A percentile compares a stretch with the other conserved stretches of the same genome.
Evolutionary conservation across 371 early-diverging fungal genomes (phyloP).

Genomic region (Rhizopus microsporus): DNA sequence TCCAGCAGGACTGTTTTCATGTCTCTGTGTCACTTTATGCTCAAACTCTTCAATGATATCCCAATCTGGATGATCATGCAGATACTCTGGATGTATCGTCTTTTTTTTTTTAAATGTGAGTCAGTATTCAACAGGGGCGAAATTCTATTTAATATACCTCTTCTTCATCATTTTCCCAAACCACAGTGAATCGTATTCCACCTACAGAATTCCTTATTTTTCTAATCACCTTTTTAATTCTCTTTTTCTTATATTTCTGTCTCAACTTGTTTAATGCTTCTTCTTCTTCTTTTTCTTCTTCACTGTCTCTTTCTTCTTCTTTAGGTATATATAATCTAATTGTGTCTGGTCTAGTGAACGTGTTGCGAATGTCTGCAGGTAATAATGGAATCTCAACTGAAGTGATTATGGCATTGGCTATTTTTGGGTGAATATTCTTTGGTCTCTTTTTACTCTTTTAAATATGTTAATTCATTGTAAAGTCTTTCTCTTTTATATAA

Average conservation of each 20-base stretch:
- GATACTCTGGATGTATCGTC: constrained; percentile 15
- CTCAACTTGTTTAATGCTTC: not conserved
- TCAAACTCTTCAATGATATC: constrained; percentile 20
- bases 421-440: constrained; percentile 14
- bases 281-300: constrained; percentile 14
- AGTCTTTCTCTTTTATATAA: not conserved
- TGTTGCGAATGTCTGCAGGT: constrained; percentile 2
- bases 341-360: constrained; percentile 20
- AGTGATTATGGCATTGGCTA: constrained; percentile 13
- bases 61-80: constrained; percentile 27
- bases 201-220: constrained; percentile 13
- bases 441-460: not conserved
- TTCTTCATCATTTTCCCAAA: constrained; percentile 5
- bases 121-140: not conserved
- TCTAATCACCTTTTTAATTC: constrained; percentile 10
- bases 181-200: constrained; percentile 12
- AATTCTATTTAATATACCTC: constrained; percentile 4
- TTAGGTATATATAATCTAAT: constrained; percentile 18
- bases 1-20: not conserved
- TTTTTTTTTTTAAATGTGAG: constrained; percentile 1
- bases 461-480: not conserved
- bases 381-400: constrained; percentile 12
- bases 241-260: constrained; percentile 9
- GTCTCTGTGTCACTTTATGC: constrained; percentile 9
- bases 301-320: constrained; percentile 11